These are phyloP conservation scores for Casaregolazyma suthepensis DNA, from an alignment of 1,139 yeast genomes.

Conservation along the genomic window DNA sequence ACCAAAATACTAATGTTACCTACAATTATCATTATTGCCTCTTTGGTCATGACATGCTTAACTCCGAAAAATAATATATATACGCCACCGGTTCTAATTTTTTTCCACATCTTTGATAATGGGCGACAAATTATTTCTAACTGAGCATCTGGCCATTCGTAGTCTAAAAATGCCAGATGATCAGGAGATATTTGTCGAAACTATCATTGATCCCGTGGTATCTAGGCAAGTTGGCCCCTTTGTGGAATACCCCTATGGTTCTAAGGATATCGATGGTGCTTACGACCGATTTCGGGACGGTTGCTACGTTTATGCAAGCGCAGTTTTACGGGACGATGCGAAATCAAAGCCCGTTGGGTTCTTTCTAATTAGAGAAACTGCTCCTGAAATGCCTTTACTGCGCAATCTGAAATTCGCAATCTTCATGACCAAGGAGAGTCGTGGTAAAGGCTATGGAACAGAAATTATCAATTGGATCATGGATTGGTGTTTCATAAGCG, in stretches of 20 bases:
- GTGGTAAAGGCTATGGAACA: neutral
- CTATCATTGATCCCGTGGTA: neutral
- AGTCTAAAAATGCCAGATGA: neutral
- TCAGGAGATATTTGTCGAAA: neutral
- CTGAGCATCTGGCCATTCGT: neutral
- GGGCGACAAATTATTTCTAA: neutral
- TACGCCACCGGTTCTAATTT: neutral
- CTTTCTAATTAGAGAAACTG: neutral
- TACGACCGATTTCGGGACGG: neutral
- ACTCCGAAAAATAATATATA: neutral
- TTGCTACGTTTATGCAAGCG: neutral
- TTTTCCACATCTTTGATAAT: neutral
- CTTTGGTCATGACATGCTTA: neutral
- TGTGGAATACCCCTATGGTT: neutral
- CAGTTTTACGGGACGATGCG: neutral
- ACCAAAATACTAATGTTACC: neutral
- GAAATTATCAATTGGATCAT: neutral
- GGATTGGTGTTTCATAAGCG: neutral
- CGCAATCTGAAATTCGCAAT: neutral
- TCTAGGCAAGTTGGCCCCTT: neutral
- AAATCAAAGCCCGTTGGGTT: neutral
- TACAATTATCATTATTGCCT: neutral
- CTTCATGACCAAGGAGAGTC: neutral
- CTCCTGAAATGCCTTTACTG: neutral
- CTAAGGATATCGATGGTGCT: neutral